Percentiles rank a stretch among this genome's conserved stretches.
phyloP scores from a whole-genome alignment of 768 basidiomycete species.

The Calocera viscosa region DNA sequence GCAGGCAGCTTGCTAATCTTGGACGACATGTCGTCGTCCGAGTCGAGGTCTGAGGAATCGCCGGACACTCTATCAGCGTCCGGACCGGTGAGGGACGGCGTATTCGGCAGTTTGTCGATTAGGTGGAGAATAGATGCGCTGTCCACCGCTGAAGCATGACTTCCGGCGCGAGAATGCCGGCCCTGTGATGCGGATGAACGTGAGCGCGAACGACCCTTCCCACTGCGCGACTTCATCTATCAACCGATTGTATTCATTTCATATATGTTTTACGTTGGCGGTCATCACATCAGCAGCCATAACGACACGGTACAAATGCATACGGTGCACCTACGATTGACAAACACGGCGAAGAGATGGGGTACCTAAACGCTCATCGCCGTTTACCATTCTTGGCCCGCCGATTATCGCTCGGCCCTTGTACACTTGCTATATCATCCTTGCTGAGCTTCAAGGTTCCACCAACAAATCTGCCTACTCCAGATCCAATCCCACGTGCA shows the following conservation, averaged over 20 bases:
- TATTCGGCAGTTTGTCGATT: not conserved
- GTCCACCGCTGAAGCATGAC: not conserved
- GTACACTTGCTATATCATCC: conserved; percentile 42
- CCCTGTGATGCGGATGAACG: not conserved
- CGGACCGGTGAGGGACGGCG: not conserved
- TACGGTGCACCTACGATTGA: not conserved
- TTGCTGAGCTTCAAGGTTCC: conserved; percentile 55
- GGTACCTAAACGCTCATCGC: not conserved
- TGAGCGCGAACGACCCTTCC: too few relatives aligned
- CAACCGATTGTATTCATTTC: too few relatives aligned
- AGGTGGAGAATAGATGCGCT: not conserved
- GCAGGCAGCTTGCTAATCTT: conserved; percentile 36
- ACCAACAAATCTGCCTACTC: conserved; percentile 60
- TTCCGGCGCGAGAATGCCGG: too few relatives aligned
- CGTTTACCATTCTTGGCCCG: not conserved
- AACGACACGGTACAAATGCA: not conserved
- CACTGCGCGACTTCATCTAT: too few relatives aligned
- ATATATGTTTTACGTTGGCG: not conserved
- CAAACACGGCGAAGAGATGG: not conserved
- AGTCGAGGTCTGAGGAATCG: not conserved
- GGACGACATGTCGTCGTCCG: conserved; percentile 3
- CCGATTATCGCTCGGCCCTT: conserved; percentile 16
- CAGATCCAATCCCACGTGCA: conserved; percentile 59
- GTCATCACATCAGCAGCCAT: too few relatives aligned
- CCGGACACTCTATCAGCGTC: not conserved